Percentiles rank a stretch among this genome's conserved stretches.
Conservation (phyloP, 306 rosid species). For the Acacia acuminata region DNA sequence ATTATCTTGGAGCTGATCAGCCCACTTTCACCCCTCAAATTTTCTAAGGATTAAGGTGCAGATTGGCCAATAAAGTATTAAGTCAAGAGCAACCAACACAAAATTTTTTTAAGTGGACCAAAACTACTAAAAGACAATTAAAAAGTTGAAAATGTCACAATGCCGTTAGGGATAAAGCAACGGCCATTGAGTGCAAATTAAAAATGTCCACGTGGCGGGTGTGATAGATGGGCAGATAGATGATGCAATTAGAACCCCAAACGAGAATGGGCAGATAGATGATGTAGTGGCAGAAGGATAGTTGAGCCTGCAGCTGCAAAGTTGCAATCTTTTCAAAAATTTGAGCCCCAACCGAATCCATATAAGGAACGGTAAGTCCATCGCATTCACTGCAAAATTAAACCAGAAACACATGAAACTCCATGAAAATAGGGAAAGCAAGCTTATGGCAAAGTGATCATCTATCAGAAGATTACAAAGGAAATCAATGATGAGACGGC, state of each 20-base stretch:
- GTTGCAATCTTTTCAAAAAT: slow-evolving; percentile 66
- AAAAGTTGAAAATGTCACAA: no score
- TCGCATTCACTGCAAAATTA: slow-evolving; percentile 61
- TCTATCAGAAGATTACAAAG: slow-evolving; percentile 46
- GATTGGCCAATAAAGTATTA: no score
- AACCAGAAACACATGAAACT: not conserved
- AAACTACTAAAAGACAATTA: no score
- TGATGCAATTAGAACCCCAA: slow-evolving; percentile 37
- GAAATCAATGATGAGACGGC: slow-evolving; percentile 81
- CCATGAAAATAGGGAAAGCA: not conserved
- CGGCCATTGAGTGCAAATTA: no score
- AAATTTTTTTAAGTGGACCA: no score
- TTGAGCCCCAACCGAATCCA: slow-evolving; percentile 68
- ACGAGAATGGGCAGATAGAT: slow-evolving; percentile 60
- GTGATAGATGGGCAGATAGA: no score
- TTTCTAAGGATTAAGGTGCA: no score
- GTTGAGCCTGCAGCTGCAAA: slow-evolving; percentile 71
- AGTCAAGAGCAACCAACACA: no score
- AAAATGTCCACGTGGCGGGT: no score
- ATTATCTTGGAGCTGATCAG: no score
- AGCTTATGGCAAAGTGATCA: not conserved
- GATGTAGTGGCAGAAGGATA: slow-evolving; percentile 67
- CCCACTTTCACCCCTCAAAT: no score
- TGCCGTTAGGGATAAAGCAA: no score
- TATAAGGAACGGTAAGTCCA: slow-evolving; percentile 67